These are phyloP conservation scores for Hypoxylon intermedium DNA, from an alignment of 495 filamentous ascomycete species.

Conservation along the genomic window DNA sequence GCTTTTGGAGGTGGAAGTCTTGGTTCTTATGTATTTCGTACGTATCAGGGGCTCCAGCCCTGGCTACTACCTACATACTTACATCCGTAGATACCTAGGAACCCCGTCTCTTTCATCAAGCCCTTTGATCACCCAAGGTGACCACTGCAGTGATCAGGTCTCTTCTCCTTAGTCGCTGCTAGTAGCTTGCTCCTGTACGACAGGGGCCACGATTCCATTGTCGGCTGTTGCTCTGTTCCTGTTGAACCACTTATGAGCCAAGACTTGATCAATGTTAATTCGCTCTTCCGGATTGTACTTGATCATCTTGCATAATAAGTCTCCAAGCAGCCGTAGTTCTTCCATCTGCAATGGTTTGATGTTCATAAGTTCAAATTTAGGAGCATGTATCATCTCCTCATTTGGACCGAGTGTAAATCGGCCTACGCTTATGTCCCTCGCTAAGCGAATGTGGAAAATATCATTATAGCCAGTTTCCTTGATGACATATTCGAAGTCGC, in stretches of 20 bases:
- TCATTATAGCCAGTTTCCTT: not conserved
- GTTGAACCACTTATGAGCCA: slow-evolving; percentile 28
- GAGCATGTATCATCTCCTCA: not conserved
- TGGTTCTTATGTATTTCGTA: too few relatives aligned
- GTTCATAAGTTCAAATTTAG: not conserved
- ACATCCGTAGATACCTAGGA: too few relatives aligned
- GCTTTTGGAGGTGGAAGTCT: too few relatives aligned
- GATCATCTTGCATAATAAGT: slow-evolving; percentile 27
- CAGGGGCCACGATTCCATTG: not conserved
- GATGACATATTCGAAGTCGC: not conserved
- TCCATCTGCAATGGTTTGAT: not conserved
- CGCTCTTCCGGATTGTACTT: slow-evolving; percentile 30
- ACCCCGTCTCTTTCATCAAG: too few relatives aligned
- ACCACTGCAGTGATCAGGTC: too few relatives aligned
- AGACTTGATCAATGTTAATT: not conserved
- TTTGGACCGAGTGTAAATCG: not conserved
- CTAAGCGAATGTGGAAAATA: not conserved
- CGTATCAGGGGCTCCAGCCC: too few relatives aligned
- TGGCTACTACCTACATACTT: too few relatives aligned
- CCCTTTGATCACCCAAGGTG: too few relatives aligned
- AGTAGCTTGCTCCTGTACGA: not conserved
- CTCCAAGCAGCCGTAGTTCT: slow-evolving; percentile 27
- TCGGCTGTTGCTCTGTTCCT: not conserved
- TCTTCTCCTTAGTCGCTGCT: too few relatives aligned
- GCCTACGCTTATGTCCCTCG: not conserved